phyloP scores from a whole-genome alignment of 2,329 filamentous ascomycete genomes.

The Aspergillus brasiliensis region DNA sequence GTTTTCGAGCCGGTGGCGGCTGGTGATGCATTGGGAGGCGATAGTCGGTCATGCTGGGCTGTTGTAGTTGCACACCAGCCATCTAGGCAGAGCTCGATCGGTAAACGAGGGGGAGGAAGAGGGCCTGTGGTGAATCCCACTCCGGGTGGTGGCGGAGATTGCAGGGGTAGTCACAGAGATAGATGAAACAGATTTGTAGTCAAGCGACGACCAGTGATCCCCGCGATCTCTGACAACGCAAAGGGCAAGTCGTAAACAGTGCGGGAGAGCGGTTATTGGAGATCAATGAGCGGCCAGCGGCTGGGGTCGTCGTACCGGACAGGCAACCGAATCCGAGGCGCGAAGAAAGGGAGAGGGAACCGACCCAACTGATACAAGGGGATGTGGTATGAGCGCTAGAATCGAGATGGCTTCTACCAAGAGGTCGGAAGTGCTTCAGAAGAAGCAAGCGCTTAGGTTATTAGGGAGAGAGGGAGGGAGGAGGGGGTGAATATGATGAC shows the following conservation, averaged over 20 bases:
- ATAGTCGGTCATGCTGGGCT: conserved; percentile 41
- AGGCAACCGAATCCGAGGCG: conserved; percentile 8
- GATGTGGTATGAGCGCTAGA: not conserved
- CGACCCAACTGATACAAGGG: conserved; percentile 2
- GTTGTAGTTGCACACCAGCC: conserved; percentile 31
- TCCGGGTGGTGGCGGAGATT: not conserved
- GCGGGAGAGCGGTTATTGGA: not conserved
- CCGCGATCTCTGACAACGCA: not conserved
- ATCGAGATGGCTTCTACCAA: not conserved
- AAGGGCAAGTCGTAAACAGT: not conserved
- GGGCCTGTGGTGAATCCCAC: conserved; percentile 3
- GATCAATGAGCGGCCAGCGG: conserved; percentile 12
- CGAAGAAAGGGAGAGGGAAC: not conserved
- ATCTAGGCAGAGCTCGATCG: conserved; percentile 22
- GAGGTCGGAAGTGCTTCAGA: not conserved
- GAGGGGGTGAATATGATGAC: not conserved
- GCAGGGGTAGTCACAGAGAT: not conserved
- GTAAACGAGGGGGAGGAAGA: not conserved
- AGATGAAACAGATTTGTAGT: not conserved
- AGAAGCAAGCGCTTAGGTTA: not conserved
- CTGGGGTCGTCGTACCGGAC: conserved; percentile 13
- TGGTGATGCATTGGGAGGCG: conserved; percentile 41
- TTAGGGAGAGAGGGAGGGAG: not conserved
- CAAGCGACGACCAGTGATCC: not conserved
- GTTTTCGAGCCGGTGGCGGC: conserved; percentile 34